Percentiles rank a stretch among this genome's conserved stretches.
These are phyloP conservation scores for Pyrenopolyporus hunteri DNA, from an alignment of 495 filamentous ascomycete species.

Conservation along the genomic window DNA sequence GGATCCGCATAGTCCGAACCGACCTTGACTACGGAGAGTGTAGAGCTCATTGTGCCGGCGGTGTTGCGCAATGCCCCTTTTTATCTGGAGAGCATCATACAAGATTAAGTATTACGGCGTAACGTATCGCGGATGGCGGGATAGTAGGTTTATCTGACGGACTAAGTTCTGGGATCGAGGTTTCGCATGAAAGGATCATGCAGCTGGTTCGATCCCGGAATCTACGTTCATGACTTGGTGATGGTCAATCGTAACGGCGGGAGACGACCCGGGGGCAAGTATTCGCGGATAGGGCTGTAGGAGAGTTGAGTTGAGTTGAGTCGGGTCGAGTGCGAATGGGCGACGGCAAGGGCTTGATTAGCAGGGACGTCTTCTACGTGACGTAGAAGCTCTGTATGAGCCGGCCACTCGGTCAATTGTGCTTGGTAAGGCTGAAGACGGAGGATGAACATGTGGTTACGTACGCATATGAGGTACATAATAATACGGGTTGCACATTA, in stretches of 20 bases:
- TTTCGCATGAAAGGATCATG: too few species aligned
- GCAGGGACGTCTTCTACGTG: constrained; percentile 39
- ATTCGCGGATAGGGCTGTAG: background rate
- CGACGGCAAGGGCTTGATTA: background rate
- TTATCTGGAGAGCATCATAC: constrained; percentile 24
- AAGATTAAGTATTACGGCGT: background rate
- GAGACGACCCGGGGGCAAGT: background rate
- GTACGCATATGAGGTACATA: constrained; percentile 9
- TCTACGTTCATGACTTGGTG: background rate
- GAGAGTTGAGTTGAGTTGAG: background rate
- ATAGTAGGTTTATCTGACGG: too few species aligned
- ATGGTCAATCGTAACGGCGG: background rate
- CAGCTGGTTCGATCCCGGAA: background rate
- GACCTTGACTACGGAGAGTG: constrained; percentile 56
- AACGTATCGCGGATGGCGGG: too few species aligned
- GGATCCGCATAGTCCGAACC: background rate
- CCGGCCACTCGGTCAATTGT: constrained; percentile 14
- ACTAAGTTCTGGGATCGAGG: background rate
- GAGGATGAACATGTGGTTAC: constrained; percentile 32
- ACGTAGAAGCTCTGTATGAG: constrained; percentile 44
- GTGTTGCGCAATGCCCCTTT: constrained; percentile 26
- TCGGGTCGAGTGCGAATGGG: background rate
- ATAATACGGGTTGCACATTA: too few species aligned
- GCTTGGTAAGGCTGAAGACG: constrained; percentile 27
- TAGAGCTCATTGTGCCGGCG: constrained; percentile 44